Percentiles rank a stretch among this genome's conserved stretches.
Evolutionary conservation across 306 rosid species (phyloP).

Genomic region (Lupinus albus): DNA sequence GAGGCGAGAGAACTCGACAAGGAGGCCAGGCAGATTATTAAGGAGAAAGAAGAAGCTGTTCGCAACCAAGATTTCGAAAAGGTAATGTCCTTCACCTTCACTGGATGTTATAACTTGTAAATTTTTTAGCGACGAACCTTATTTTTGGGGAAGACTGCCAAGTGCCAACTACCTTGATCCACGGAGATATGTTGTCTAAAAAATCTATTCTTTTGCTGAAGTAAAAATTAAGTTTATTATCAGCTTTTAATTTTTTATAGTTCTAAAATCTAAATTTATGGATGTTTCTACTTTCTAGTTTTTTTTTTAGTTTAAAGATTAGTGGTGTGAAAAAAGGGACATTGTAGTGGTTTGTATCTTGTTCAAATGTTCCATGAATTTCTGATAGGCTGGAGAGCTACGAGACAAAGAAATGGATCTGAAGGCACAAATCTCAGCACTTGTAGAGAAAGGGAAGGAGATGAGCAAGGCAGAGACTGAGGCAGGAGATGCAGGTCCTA

Average conservation of each 20-base stretch:
- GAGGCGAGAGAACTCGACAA: constrained; percentile 93
- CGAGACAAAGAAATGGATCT: constrained; percentile 97
- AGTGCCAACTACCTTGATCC: not conserved
- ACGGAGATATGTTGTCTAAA: not conserved
- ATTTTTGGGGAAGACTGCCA: constrained; percentile 18
- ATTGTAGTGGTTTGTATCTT: not conserved
- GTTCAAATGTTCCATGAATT: constrained; percentile 17
- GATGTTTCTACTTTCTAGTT: constrained; percentile 31
- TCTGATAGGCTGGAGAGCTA: constrained; percentile 87
- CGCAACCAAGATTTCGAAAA: constrained; percentile 98
- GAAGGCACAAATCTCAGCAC: constrained; percentile 81
- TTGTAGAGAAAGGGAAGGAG: constrained; percentile 94
- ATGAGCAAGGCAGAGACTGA: constrained; percentile 97
- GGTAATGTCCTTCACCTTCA: constrained; percentile 48
- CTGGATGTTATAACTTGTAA: not conserved
- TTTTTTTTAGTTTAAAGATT: constrained; percentile 1
- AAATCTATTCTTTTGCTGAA: constrained; percentile 7
- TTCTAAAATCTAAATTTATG: constrained; percentile 28
- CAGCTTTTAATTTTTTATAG: constrained; percentile 8
- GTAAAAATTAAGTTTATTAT: not conserved
- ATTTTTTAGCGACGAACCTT: constrained; percentile 10
- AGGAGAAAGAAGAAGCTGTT: constrained; percentile 92
- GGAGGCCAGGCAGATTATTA: constrained; percentile 85
- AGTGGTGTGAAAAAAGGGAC: not conserved
- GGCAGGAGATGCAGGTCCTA: constrained; percentile 85